These are phyloP conservation scores for Gossypium herbaceum DNA, from an alignment of 345 rosid genomes.

Conservation along the genomic window DNA sequence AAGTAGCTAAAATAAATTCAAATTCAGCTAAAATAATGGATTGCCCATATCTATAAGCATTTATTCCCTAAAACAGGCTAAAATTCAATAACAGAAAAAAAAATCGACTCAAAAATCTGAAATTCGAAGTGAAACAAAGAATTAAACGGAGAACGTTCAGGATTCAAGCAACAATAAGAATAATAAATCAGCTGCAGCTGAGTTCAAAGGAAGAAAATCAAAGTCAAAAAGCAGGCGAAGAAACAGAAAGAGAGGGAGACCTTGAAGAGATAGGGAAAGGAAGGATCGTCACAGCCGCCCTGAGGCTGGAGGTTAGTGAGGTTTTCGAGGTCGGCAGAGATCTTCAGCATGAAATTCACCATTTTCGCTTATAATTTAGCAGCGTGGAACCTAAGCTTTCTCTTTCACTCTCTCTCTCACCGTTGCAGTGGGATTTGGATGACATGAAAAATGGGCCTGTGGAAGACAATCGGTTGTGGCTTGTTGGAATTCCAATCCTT, in stretches of 20 bases:
- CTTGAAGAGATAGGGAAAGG: constrained; percentile 83
- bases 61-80: not conserved
- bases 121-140: not conserved
- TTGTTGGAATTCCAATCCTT: too few species aligned
- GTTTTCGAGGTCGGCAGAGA: constrained; percentile 76
- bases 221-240: not conserved
- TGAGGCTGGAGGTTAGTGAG: constrained; percentile 73
- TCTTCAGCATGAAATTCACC: constrained; percentile 80
- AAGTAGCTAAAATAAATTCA: not conserved
- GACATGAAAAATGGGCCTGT: constrained; percentile 1
- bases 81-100: not conserved
- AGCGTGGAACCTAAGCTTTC: constrained; percentile 13
- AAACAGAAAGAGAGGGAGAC: constrained; percentile 27
- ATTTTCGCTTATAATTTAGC: constrained; percentile 24
- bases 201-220: constrained; percentile 7
- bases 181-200: not conserved
- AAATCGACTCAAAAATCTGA: not conserved
- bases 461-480: not conserved
- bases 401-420: not conserved
- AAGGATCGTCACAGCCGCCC: constrained; percentile 74
- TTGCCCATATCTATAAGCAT: not conserved
- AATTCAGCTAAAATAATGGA: not conserved
- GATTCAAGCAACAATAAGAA: not conserved
- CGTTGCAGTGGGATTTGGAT: not conserved
- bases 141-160: not conserved